These are phyloP conservation scores for Boletellus ananiceps DNA, from an alignment of 768 basidiomycete genomes.

Conservation along the genomic window DNA sequence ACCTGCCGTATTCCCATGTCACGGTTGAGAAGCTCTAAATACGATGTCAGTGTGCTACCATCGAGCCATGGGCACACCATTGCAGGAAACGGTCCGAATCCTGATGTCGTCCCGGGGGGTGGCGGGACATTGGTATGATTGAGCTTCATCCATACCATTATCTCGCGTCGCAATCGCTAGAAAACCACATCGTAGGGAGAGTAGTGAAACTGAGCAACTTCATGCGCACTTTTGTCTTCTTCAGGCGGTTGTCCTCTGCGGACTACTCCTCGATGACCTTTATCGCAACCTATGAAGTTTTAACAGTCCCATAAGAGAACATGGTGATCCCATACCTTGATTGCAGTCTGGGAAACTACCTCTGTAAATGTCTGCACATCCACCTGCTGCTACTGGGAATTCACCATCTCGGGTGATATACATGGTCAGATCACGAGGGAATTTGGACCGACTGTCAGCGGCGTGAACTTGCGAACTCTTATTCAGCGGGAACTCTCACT, in stretches of 20 bases:
- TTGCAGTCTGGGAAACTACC: not conserved
- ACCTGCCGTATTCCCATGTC: not conserved
- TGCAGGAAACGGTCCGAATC: not conserved
- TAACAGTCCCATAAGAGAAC: too few relatives aligned
- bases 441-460: not conserved
- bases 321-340: not conserved
- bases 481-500: too few relatives aligned
- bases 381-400: not conserved
- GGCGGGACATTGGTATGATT: not conserved
- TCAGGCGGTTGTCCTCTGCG: not conserved
- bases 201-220: not conserved
- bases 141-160: not conserved
- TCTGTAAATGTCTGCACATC: not conserved
- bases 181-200: not conserved
- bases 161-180: not conserved
- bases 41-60: not conserved
- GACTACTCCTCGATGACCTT: not conserved
- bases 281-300: not conserved
- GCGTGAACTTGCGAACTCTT: too few relatives aligned
- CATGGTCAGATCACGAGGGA: not conserved
- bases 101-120: not conserved
- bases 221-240: not conserved
- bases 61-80: slow-evolving; percentile 2
- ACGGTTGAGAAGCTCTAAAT: not conserved
- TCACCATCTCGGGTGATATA: not conserved